Evolutionary conservation across 768 basidiomycete genomes (phyloP).

Genomic region (Asterophora parasitica): DNA sequence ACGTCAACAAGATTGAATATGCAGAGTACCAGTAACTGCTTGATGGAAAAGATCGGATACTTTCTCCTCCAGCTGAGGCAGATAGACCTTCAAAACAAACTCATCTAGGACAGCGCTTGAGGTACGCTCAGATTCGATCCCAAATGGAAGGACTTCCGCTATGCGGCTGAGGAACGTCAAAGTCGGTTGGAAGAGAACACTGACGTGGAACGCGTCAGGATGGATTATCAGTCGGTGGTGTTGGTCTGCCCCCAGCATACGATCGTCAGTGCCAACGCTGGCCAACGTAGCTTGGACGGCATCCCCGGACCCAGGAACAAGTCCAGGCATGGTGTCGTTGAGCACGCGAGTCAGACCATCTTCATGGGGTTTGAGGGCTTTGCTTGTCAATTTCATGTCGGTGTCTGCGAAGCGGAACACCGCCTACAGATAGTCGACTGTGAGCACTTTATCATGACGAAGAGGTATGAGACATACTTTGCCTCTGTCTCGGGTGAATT

Average conservation of each 20-base stretch:
- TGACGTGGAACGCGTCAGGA: constrained; percentile 93
- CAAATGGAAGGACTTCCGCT: constrained; percentile 67
- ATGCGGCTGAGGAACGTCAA: constrained; percentile 77
- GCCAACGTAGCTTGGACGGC: constrained; percentile 57
- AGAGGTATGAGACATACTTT: constrained; percentile 46
- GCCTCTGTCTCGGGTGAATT: constrained; percentile 68
- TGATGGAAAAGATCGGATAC: constrained; percentile 84
- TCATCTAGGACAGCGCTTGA: constrained; percentile 81
- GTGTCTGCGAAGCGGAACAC: constrained; percentile 93
- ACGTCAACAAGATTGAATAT: not conserved
- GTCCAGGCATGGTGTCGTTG: constrained; percentile 89
- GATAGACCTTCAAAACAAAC: constrained; percentile 87
- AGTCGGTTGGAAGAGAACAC: constrained; percentile 91
- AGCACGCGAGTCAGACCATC: constrained; percentile 80
- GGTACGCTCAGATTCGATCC: constrained; percentile 57
- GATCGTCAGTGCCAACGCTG: constrained; percentile 67
- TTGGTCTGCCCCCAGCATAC: constrained; percentile 64
- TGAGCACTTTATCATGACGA: not conserved
- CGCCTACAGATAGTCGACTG: constrained; percentile 41
- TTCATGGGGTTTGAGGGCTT: constrained; percentile 70
- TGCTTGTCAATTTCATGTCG: constrained; percentile 66
- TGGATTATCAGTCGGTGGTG: constrained; percentile 83
- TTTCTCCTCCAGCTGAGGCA: constrained; percentile 94
- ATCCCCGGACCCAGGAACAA: constrained; percentile 72
- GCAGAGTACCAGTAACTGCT: constrained; percentile 60